Conservation (phyloP, 1,284 basidiomycete species). For the Rhizopogon hawkerae region DNA sequence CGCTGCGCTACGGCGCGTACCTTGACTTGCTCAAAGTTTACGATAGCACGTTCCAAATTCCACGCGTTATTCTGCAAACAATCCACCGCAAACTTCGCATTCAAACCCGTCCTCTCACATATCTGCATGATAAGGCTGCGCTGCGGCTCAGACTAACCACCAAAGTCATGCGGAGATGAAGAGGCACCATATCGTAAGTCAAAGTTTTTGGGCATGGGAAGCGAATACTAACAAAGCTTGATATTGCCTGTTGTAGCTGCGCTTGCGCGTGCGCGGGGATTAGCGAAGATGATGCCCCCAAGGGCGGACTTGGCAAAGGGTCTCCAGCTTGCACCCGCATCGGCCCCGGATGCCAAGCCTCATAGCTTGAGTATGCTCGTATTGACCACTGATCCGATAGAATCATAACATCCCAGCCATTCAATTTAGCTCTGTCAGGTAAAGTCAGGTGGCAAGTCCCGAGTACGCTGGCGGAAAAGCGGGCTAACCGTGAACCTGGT, state of each 20-base stretch:
- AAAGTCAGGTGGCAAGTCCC: slow-evolving; percentile 1
- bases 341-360: slow-evolving; percentile 69
- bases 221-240: slow-evolving; percentile 44
- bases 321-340: slow-evolving; percentile 53
- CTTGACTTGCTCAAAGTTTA: slow-evolving; percentile 80
- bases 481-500: slow-evolving; percentile 69
- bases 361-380: slow-evolving; percentile 74
- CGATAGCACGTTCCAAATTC: slow-evolving; percentile 67
- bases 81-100: slow-evolving; percentile 67
- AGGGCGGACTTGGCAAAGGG: slow-evolving; percentile 20
- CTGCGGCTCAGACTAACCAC: slow-evolving; percentile 54
- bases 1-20: slow-evolving; percentile 32
- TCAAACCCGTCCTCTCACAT: slow-evolving; percentile 65
- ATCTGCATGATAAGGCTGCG: slow-evolving; percentile 60
- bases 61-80: slow-evolving; percentile 77
- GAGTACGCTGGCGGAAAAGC: neutral
- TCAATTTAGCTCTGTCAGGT: slow-evolving; percentile 56
- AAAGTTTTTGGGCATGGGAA: slow-evolving; percentile 6
- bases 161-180: slow-evolving; percentile 7
- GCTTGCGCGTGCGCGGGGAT: slow-evolving; percentile 27
- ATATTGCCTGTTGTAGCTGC: slow-evolving; percentile 44
- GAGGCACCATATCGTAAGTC: slow-evolving; percentile 5
- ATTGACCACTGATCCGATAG: slow-evolving; percentile 84
- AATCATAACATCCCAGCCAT: slow-evolving; percentile 87
- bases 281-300: slow-evolving; percentile 18